Base-by-base conservation (phyloP, 2,329 filamentous ascomycete genomes). In the Fusarium domesticum region DNA sequence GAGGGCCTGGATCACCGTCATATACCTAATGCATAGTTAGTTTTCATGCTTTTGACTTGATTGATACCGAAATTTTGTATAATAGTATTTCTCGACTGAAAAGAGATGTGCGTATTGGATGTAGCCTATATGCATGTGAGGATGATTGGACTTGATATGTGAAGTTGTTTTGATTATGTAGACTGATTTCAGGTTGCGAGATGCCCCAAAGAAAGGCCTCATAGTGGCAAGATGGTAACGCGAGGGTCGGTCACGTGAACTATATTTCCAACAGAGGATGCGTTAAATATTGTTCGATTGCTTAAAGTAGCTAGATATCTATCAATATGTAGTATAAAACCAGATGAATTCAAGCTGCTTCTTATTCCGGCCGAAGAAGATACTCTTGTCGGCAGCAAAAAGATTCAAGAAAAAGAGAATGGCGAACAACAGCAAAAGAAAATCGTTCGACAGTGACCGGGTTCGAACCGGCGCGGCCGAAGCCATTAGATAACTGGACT, bases 1-100 rank as follows among this genome's bases (percentile, higher is more conserved):
- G 48, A 57, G 57, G 48, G 53, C 50, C 52, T 63, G 59, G 62
- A 60, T 63, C 60, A 60, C 57, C 54, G 56, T 61, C 60, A 60
- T 60, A 63, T 64, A 60, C 61, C 61, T 66, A 63, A 62, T 66
- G 64, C 54, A 66, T 61, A 53, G 55, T 63, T 54, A 57, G 53
- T 57, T 59, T 44, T 54, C 50, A 46, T 42, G 47, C 51, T 37
- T 35, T 37, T 47, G 35, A 43, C 52, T 56, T 51, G 50, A 57
- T 56, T 50, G 48, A 60, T 62, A 55, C 49, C 45, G 50, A 43
- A 45, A 48, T 54, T 43, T 47, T 59, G 52, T 56, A 59, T 43
- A 42, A 46, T 56, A 51, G 47, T 50, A 51, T 37, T 41, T 41
- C 28, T 39, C 39, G 54, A 35, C 35, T 45, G 31, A 39, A 45